A percentile compares a stretch with the other conserved stretches of the same genome.
These are phyloP conservation scores for Scutellaria barbata DNA, from an alignment of 257 asterid species.

Conservation along the genomic window DNA sequence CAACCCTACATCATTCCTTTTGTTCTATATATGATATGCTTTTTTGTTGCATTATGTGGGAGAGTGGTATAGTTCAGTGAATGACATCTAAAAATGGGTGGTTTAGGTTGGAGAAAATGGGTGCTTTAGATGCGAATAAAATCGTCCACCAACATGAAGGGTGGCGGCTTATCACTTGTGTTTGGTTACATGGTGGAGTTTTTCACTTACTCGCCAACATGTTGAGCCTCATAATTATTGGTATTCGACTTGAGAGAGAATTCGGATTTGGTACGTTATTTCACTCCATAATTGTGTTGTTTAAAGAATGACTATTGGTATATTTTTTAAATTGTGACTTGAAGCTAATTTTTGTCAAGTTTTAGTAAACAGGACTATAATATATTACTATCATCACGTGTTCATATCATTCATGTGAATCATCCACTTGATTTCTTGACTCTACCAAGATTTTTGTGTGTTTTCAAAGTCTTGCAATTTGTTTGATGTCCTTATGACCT, in stretches of 20 bases:
- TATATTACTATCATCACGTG: too few species aligned
- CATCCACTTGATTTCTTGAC: too few species aligned
- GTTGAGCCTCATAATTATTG: slow-evolving; percentile 79
- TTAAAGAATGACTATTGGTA: not conserved
- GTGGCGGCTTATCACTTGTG: slow-evolving; percentile 88
- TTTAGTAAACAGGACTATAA: too few species aligned
- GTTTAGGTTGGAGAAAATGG: slow-evolving; percentile 74
- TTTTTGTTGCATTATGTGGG: too few species aligned
- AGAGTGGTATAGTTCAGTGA: too few species aligned
- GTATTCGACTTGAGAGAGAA: slow-evolving; percentile 89
- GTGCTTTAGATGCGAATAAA: slow-evolving; percentile 80
- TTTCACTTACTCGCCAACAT: slow-evolving; percentile 92
- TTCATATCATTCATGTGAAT: too few species aligned
- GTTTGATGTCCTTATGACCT: too few species aligned
- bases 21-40: too few species aligned
- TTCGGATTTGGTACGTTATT: slow-evolving; percentile 77
- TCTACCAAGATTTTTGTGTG: too few species aligned
- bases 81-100: not conserved
- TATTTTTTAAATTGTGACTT: not conserved
- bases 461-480: too few species aligned
- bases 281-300: not conserved
- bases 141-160: slow-evolving; percentile 76
- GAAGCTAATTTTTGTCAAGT: too few species aligned
- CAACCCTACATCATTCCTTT: too few species aligned
- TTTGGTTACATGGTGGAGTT: slow-evolving; percentile 93